Percentiles rank a stretch among this genome's conserved stretches.
These are phyloP conservation scores for Penicillium polonicum DNA, from an alignment of 2,329 filamentous ascomycete genomes.

Conservation along the genomic window DNA sequence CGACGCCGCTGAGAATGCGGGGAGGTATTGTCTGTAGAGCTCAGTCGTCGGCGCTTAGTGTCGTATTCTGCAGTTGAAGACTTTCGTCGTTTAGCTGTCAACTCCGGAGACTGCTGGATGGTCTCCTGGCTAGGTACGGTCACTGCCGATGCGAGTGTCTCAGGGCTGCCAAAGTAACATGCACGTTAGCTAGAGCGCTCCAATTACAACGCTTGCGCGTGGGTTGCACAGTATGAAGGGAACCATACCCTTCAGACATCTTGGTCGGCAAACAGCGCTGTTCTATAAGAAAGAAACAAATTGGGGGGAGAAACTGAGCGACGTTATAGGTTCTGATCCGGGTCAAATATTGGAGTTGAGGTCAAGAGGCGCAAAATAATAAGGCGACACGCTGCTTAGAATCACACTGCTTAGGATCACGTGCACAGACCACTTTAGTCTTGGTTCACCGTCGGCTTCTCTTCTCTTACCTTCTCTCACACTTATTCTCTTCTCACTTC, in stretches of 20 bases:
- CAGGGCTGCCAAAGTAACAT: constrained; percentile 12
- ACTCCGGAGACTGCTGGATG: constrained; percentile 30
- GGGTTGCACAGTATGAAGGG: not conserved
- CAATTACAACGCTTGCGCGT: constrained; percentile 4
- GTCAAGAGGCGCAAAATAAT: not conserved
- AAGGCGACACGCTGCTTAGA: not conserved
- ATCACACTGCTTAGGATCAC: constrained; percentile 18
- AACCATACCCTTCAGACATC: constrained; percentile 27
- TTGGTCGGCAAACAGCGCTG: not conserved
- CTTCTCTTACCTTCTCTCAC: not conserved
- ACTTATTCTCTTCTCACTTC: not conserved
- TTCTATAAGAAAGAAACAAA: not conserved
- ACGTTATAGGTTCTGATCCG: not conserved
- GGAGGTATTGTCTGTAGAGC: constrained; percentile 32
- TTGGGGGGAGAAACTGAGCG: not conserved
- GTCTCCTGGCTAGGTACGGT: constrained; percentile 49
- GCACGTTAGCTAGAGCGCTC: constrained; percentile 9
- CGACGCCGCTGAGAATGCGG: constrained; percentile 24
- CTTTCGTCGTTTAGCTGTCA: constrained; percentile 52
- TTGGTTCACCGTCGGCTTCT: not conserved
- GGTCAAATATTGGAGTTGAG: not conserved
- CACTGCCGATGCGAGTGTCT: constrained; percentile 53
- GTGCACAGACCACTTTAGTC: constrained; percentile 26
- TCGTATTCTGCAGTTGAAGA: constrained; percentile 54
- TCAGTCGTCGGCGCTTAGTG: constrained; percentile 54